phyloP scores from a whole-genome alignment of 306 rosid genomes.

The Notholithocarpus densiflorus region DNA sequence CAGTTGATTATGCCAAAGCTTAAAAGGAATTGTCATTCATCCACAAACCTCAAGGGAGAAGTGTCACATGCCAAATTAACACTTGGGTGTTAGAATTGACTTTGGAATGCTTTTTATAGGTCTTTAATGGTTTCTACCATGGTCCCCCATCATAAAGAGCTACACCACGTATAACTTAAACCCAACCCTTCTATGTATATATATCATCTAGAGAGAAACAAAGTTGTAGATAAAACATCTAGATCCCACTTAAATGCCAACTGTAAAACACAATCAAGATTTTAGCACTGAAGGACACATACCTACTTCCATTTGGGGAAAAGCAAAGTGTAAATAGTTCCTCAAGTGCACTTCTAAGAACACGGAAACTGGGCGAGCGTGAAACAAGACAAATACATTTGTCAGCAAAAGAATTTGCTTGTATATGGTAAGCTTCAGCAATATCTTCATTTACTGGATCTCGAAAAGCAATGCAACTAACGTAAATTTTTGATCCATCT shows the following conservation, averaged over 20 bases:
- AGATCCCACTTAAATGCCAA: neutral
- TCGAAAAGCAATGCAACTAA: conserved; percentile 93
- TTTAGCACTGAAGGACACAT: conserved; percentile 32
- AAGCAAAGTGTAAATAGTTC: conserved; percentile 83
- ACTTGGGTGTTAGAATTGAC: no score
- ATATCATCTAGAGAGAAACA: conserved; percentile 1
- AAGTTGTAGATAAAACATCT: neutral
- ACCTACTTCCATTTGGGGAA: conserved; percentile 89
- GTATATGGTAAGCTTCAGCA: conserved; percentile 84
- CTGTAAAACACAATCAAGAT: conserved; percentile 4
- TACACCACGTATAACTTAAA: no score
- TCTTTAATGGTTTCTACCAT: no score
- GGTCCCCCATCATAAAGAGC: no score
- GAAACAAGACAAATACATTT: conserved; percentile 98
- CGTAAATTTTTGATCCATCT: conserved; percentile 94
- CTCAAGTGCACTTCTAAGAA: conserved; percentile 68
- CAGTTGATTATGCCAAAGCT: no score
- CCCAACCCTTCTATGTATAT: neutral
- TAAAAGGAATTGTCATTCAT: no score
- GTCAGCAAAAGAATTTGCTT: conserved; percentile 88
- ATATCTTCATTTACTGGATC: conserved; percentile 93
- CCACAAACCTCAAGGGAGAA: no score
- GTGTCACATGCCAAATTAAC: no score
- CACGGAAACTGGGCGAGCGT: conserved; percentile 77
- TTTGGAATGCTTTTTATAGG: no score